These are phyloP conservation scores for Phytopythium delawarense DNA, from an alignment of 352 stramenopile species.

Conservation along the genomic window DNA sequence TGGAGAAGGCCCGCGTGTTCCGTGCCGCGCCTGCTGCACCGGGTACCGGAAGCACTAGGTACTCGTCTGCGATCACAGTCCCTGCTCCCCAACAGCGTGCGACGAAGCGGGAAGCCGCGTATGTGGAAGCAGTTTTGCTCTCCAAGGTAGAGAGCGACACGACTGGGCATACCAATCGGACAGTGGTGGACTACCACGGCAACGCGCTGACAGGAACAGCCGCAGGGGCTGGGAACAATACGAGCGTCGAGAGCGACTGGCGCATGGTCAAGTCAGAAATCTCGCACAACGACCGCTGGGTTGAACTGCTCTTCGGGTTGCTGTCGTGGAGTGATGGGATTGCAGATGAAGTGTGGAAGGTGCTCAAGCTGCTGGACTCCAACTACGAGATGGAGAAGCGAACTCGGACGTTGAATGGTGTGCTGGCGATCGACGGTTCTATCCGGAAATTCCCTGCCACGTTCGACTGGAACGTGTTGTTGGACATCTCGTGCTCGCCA, in stretches of 20 bases:
- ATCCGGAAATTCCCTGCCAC: constrained; percentile 31
- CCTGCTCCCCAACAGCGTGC: constrained; percentile 15
- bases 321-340: constrained; percentile 42
- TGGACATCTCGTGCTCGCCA: constrained; percentile 51
- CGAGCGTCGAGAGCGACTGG: constrained; percentile 56
- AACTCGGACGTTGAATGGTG: constrained; percentile 57
- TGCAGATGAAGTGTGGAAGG: constrained; percentile 71
- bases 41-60: constrained; percentile 10
- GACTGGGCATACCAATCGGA: constrained; percentile 41
- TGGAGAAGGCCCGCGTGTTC: constrained; percentile 65
- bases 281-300: constrained; percentile 35
- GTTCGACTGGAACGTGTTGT: constrained; percentile 57
- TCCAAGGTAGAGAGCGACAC: constrained; percentile 68
- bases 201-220: constrained; percentile 12
- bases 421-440: constrained; percentile 66
- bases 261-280: constrained; percentile 64
- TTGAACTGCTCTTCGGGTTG: constrained; percentile 45
- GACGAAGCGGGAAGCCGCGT: constrained; percentile 29
- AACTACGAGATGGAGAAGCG: constrained; percentile 68
- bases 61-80: constrained; percentile 21
- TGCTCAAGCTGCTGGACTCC: constrained; percentile 64
- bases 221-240: constrained; percentile 33
- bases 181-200: constrained; percentile 36
- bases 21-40: constrained; percentile 8
- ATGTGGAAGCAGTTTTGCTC: constrained; percentile 54